Evolutionary conservation across 768 basidiomycete genomes (phyloP), one percentile per base, ranked within the genome.

Genomic region (Clavaria fumosa): DNA sequence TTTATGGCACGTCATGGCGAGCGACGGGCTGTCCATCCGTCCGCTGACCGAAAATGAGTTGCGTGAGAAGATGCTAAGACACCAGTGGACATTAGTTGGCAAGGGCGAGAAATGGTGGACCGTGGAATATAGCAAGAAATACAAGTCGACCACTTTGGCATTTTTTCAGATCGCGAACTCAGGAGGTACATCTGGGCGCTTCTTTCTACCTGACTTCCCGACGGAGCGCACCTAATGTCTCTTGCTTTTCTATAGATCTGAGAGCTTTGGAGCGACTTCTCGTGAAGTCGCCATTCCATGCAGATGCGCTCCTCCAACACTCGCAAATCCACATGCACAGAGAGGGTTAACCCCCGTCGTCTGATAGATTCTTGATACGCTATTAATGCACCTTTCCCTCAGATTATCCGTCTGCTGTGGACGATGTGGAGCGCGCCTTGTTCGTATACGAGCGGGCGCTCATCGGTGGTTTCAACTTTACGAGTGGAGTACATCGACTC

Each of bases 401-500:
- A 86, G 89, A 95, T 51, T 74, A 89, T 48, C 67, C 78, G 24
- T 72, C 78, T 37, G 85, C 88, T 0, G 74, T 83, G 3, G 89
- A 95, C 43, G 86, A 75, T 48, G 74, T 89, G n/a, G 82, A 88
- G 39, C 72, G 90, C n/a, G 83, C 91, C 0, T 55, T 99, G 11
- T 96, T 91, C 59, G 77, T 89, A 0, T 95, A 91, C 43, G 91
- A 96, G 49, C 74, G 89, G 9, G 75, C 83, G 7, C 83, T 96
- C 46, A 69, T 88, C 11, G 85, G 89, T 2, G 63, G 79, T 0
- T 93, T 91, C 63, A 85, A 70, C 46, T 78, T 95, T 55, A 76
- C 85, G 1, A 73, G 60, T 23, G 93, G 91, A 5, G 57, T 67
- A 2, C 82, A 81, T 43, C 70, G 91, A 7, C 69, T 99, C 2